Evolutionary conservation across 2,329 filamentous ascomycete genomes (phyloP).

Genomic region (Xylariaceae sp.): DNA sequence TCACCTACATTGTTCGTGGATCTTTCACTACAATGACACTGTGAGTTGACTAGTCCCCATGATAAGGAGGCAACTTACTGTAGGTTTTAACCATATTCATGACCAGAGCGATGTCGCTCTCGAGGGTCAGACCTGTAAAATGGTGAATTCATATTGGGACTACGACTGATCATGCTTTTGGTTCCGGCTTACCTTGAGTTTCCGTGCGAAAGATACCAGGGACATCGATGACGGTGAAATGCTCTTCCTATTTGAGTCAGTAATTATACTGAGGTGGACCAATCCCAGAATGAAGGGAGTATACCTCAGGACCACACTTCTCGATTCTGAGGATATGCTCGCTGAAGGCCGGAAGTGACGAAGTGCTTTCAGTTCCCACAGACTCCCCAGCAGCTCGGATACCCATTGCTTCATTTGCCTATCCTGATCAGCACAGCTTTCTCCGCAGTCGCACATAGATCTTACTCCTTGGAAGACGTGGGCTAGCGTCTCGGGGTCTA

Average conservation of each 20-base stretch:
- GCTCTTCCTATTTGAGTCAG: constrained; percentile 33
- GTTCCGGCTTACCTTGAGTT: constrained; percentile 27
- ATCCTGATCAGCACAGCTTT: constrained; percentile 4
- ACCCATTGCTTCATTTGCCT: constrained; percentile 45
- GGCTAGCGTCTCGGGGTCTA: constrained; percentile 33
- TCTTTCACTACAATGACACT: constrained; percentile 33
- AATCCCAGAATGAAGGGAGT: background rate
- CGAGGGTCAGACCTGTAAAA: constrained; percentile 38
- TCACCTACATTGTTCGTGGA: constrained; percentile 40
- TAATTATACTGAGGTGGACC: background rate
- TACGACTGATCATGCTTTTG: background rate
- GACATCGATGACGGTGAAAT: constrained; percentile 53
- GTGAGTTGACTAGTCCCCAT: background rate
- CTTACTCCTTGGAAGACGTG: constrained; percentile 41
- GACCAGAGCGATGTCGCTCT: constrained; percentile 43
- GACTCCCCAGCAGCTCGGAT: constrained; percentile 31
- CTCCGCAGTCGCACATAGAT: no score
- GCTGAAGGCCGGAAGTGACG: constrained; percentile 38
- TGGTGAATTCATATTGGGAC: background rate
- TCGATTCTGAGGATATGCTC: constrained; percentile 45
- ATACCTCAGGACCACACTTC: constrained; percentile 42
- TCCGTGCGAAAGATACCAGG: constrained; percentile 47
- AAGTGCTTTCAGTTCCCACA: constrained; percentile 1
- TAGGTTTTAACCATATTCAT: constrained; percentile 45
- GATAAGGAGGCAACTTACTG: constrained; percentile 23